Evolutionary conservation across 1,284 basidiomycete genomes (phyloP), one percentile per base, ranked within the genome.

Genomic region (Vanrija humicola): DNA sequence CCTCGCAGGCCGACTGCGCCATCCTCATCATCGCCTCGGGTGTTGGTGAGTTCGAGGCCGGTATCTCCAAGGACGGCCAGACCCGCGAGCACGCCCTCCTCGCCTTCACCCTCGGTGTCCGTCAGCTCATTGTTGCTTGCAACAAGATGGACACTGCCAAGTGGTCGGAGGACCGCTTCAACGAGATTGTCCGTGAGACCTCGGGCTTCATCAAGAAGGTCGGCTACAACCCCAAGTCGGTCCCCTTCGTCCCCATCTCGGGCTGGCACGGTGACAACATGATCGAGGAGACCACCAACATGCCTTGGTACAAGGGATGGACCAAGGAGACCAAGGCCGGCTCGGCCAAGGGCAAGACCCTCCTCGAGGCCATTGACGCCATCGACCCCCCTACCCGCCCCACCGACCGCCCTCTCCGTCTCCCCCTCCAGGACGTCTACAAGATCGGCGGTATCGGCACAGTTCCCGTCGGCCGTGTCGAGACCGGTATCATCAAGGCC

Each of bases 221-320:
- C 79, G 95, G 95, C 64, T 99, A 95, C 88, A 98, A 98, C 88
- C 95, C 96, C 79, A 97, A 97, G 86, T 78, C 86, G 56, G 94
- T 98, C 68, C 85, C 95, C 67, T 98, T 98, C 83, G 96, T 98
- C 68, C 95, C 96, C 76, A 98, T 99, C 82, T 99, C 95, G 62
- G 96, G 95, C 72, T 99, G 95, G 95, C 92, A 98, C 85, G 96
- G 95, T 79, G 95, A 99, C 87, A 98, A 98, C 90, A 98, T 98
- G 95, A 84, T 98, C 82, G 95, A 98, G 84, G 89, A 92, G 80
- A 93, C 92, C 66, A 10, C 76, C 81, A 96, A 96, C 86, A 98
- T 98, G 95, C 77, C 89, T 59, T 98, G 95, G 95, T 98, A 89
- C 88, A 99, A 98, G 86, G 95, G 95, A 72, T 97, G 93, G 93